phyloP scores from a whole-genome alignment of 805 yeast genomes.

The Candida chauliodis region DNA sequence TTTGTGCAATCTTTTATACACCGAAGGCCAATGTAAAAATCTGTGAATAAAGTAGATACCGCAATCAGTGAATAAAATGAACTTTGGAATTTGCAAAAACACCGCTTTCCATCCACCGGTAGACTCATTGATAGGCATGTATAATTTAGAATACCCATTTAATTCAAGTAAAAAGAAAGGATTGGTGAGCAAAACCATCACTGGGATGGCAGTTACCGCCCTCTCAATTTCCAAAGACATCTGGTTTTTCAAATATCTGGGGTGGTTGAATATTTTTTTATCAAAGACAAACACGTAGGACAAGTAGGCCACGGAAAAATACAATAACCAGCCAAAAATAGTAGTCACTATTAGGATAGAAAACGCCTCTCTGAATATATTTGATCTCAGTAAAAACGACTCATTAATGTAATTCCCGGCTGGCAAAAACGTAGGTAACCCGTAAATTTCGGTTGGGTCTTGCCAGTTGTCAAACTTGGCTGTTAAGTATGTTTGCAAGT shows the following conservation, averaged over 20 bases:
- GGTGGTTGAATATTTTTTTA: slow-evolving; percentile 88
- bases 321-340: slow-evolving; percentile 83
- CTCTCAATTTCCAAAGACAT: slow-evolving; percentile 76
- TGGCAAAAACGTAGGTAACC: slow-evolving; percentile 58
- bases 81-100: slow-evolving; percentile 64
- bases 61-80: slow-evolving; percentile 90
- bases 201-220: slow-evolving; percentile 80
- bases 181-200: slow-evolving; percentile 79
- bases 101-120: slow-evolving; percentile 69
- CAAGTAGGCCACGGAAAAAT: slow-evolving; percentile 69
- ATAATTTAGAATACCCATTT: slow-evolving; percentile 77
- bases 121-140: slow-evolving; percentile 58
- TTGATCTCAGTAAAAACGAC: slow-evolving; percentile 73
- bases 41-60: slow-evolving; percentile 90
- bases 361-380: slow-evolving; percentile 64
- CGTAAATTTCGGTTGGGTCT: slow-evolving; percentile 47
- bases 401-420: slow-evolving; percentile 54
- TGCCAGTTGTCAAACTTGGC: slow-evolving; percentile 19
- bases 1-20: slow-evolving; percentile 85
- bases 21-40: slow-evolving; percentile 86
- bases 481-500: slow-evolving; percentile 5
- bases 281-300: slow-evolving; percentile 81
- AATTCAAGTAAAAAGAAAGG: slow-evolving; percentile 89
- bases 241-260: slow-evolving; percentile 92
- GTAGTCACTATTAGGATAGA: slow-evolving; percentile 68